Conservation (phyloP, 208 protist genomes). For the Naegleria gruberi region DNA sequence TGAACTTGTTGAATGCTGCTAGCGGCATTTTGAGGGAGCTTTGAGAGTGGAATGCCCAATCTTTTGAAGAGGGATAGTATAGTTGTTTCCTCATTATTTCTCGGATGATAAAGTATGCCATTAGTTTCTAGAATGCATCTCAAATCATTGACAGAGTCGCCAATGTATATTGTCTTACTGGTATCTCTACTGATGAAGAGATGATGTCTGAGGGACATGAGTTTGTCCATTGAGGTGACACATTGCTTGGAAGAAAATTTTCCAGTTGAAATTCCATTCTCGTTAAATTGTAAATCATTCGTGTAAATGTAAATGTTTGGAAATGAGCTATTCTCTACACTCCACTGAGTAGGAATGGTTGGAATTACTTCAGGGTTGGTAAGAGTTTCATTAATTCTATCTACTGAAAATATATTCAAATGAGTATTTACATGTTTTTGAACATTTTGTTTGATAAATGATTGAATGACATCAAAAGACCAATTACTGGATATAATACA, state of each 20-base stretch:
- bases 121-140: not conserved
- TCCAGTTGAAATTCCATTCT: not conserved
- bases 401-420: too few species aligned
- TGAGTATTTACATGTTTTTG: not conserved
- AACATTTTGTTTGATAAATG: not conserved
- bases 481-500: not conserved
- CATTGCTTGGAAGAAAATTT: not conserved
- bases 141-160: not conserved
- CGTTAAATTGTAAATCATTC: not conserved
- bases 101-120: not conserved
- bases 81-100: not conserved
- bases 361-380: not conserved
- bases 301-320: not conserved
- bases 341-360: too few species aligned
- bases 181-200: not conserved
- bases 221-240: not conserved
- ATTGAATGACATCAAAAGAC: not conserved
- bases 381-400: not conserved
- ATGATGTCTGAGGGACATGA: not conserved
- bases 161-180: not conserved
- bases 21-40: not conserved
- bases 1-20: not conserved
- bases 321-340: not conserved
- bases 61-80: not conserved
- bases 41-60: not conserved